Evolutionary conservation across 371 early-diverging fungal genomes (phyloP).

Genomic region (Circinella umbellata): DNA sequence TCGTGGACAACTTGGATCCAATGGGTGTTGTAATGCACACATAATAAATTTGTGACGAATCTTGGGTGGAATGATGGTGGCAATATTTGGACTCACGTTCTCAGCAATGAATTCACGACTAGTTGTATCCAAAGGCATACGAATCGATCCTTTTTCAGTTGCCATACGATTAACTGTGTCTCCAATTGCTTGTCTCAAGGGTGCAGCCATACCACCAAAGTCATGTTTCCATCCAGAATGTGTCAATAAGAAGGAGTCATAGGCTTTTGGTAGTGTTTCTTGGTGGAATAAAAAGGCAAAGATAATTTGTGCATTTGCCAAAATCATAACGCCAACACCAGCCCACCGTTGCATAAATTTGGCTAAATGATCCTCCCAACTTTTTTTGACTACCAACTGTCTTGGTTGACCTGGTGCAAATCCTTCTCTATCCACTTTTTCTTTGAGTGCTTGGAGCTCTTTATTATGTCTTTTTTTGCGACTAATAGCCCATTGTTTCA

Average conservation of each 20-base stretch:
- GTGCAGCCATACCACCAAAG: constrained; percentile 60
- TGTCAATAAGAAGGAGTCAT: constrained; percentile 67
- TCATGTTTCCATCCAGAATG: constrained; percentile 66
- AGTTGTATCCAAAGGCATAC: constrained; percentile 46
- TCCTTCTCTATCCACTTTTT: constrained; percentile 29
- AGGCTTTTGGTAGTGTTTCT: constrained; percentile 66
- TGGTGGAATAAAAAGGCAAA: constrained; percentile 67
- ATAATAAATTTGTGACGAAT: constrained; percentile 69
- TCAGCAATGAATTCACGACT: constrained; percentile 58
- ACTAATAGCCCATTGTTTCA: constrained; percentile 64
- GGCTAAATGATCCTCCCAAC: constrained; percentile 62
- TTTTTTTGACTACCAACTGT: constrained; percentile 19
- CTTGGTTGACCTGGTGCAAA: constrained; percentile 27
- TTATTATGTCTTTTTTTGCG: constrained; percentile 31
- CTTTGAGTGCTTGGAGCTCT: constrained; percentile 14
- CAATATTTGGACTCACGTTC: constrained; percentile 63
- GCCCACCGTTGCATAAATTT: constrained; percentile 54
- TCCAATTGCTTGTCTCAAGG: constrained; percentile 46
- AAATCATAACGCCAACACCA: constrained; percentile 70
- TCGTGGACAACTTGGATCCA: constrained; percentile 55
- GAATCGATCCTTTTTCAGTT: constrained; percentile 40
- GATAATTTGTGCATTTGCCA: constrained; percentile 68
- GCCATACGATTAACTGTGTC: constrained; percentile 42
- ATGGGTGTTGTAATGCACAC: constrained; percentile 80
- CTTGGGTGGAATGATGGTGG: constrained; percentile 44